Evolutionary conservation across 352 stramenopile species (phyloP).

Genomic region (Globisporangium irregulare): DNA sequence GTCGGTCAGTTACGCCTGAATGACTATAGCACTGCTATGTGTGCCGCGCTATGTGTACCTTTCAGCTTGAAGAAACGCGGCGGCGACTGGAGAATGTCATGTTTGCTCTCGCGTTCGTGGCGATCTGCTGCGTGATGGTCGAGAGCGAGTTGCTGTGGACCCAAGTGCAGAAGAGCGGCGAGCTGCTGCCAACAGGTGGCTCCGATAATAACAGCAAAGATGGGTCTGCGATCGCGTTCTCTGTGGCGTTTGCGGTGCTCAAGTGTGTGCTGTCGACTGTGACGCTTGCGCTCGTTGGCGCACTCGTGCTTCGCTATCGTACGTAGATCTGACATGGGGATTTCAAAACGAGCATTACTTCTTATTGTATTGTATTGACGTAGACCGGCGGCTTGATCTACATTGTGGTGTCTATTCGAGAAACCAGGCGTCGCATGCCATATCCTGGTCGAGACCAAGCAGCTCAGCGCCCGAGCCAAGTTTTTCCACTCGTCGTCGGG

Average conservation of each 20-base stretch:
- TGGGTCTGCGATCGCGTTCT: slow-evolving; percentile 15
- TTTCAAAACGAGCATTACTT: background rate
- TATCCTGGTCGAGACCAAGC: slow-evolving; percentile 44
- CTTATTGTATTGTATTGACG: background rate
- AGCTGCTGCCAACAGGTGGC: background rate
- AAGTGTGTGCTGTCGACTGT: slow-evolving; percentile 38
- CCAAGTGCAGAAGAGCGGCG: slow-evolving; percentile 21
- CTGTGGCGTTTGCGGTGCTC: slow-evolving; percentile 26
- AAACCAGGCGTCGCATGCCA: slow-evolving; percentile 29
- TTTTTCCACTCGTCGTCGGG: slow-evolving; percentile 41
- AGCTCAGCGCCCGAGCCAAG: slow-evolving; percentile 23
- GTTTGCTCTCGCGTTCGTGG: slow-evolving; percentile 31
- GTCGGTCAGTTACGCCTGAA: background rate
- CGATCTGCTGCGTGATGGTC: slow-evolving; percentile 36
- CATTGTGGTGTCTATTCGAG: background rate
- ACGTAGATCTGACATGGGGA: slow-evolving; percentile 4
- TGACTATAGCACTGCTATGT: background rate
- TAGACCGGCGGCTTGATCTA: background rate
- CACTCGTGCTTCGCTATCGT: slow-evolving; percentile 48
- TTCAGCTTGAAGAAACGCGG: slow-evolving; percentile 21
- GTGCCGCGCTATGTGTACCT: background rate
- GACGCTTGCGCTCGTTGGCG: slow-evolving; percentile 33
- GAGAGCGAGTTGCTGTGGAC: slow-evolving; percentile 54
- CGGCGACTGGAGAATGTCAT: slow-evolving; percentile 44
- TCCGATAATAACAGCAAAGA: no score